Conservation (phyloP, 1,284 basidiomycete species). For the Calocybe gambosa region DNA sequence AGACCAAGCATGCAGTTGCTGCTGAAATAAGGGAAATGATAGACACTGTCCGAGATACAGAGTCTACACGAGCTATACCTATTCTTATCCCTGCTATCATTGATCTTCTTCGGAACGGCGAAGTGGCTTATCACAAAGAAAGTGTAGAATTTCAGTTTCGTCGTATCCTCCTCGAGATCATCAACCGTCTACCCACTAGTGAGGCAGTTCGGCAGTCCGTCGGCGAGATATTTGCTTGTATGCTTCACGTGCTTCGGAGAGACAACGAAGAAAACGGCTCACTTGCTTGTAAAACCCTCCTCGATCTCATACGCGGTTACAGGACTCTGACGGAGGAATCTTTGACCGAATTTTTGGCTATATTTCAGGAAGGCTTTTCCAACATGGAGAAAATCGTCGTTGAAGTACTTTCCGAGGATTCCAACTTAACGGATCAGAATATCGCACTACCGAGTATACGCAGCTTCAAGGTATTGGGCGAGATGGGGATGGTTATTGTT, state of each 20-base stretch:
- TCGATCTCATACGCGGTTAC: constrained; percentile 73
- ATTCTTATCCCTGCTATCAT: constrained; percentile 77
- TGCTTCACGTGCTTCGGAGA: constrained; percentile 79
- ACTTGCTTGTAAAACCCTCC: constrained; percentile 87
- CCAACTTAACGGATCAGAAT: constrained; percentile 48
- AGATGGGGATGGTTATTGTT: constrained; percentile 92
- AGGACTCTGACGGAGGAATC: constrained; percentile 74
- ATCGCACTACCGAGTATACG: constrained; percentile 63
- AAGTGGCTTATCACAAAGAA: constrained; percentile 75
- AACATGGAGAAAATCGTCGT: constrained; percentile 75
- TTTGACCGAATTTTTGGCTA: constrained; percentile 75
- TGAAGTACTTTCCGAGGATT: constrained; percentile 70
- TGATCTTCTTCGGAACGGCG: constrained; percentile 72
- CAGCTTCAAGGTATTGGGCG: constrained; percentile 93
- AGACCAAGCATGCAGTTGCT: constrained; percentile 63
- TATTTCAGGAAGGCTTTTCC: constrained; percentile 72
- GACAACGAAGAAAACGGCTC: constrained; percentile 98
- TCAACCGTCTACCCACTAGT: constrained; percentile 83
- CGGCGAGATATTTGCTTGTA: constrained; percentile 63
- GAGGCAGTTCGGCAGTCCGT: constrained; percentile 76
- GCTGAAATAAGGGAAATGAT: constrained; percentile 84
- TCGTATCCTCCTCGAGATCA: constrained; percentile 78
- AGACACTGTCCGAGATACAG: constrained; percentile 78
- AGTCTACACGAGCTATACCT: constrained; percentile 67
- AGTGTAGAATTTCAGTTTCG: constrained; percentile 83